phyloP scores from a whole-genome alignment of 805 yeast genomes.

The Candida dajiaensis region DNA sequence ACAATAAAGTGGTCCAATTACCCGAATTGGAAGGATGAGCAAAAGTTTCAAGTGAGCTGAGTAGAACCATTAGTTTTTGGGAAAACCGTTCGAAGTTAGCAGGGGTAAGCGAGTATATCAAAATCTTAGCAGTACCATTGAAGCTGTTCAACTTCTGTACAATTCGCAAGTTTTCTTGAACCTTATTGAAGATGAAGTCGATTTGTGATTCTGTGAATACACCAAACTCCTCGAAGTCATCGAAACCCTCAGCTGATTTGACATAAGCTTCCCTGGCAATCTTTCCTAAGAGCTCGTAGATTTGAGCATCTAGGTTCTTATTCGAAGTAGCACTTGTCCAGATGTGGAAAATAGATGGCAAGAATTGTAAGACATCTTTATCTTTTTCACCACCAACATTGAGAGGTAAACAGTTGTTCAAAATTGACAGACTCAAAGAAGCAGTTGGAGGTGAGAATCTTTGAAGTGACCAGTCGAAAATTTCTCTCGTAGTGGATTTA shows the following conservation, averaged over 20 bases:
- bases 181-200: slow-evolving; percentile 49
- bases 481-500: slow-evolving; percentile 36
- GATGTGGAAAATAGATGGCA: slow-evolving; percentile 63
- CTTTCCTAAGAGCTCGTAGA: slow-evolving; percentile 60
- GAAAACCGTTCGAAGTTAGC: slow-evolving; percentile 38
- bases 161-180: slow-evolving; percentile 34
- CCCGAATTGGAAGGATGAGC: slow-evolving; percentile 94
- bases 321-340: slow-evolving; percentile 55
- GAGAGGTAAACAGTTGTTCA: slow-evolving; percentile 50
- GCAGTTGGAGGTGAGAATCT: slow-evolving; percentile 51
- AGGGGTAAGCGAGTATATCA: slow-evolving; percentile 61
- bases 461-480: slow-evolving; percentile 46
- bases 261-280: slow-evolving; percentile 44
- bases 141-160: slow-evolving; percentile 29
- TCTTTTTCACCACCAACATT: slow-evolving; percentile 29
- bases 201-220: slow-evolving; percentile 60
- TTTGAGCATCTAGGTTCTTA: slow-evolving; percentile 52
- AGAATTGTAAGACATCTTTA: slow-evolving; percentile 44
- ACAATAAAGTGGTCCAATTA: slow-evolving; percentile 70
- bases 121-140: slow-evolving; percentile 41
- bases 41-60: slow-evolving; percentile 73
- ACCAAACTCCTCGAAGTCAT: slow-evolving; percentile 41
- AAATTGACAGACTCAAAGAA: slow-evolving; percentile 42
- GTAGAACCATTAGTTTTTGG: slow-evolving; percentile 44
- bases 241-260: slow-evolving; percentile 17